phyloP scores from a whole-genome alignment of 73 alveolate species.

The Paramecium tetraurelia region DNA sequence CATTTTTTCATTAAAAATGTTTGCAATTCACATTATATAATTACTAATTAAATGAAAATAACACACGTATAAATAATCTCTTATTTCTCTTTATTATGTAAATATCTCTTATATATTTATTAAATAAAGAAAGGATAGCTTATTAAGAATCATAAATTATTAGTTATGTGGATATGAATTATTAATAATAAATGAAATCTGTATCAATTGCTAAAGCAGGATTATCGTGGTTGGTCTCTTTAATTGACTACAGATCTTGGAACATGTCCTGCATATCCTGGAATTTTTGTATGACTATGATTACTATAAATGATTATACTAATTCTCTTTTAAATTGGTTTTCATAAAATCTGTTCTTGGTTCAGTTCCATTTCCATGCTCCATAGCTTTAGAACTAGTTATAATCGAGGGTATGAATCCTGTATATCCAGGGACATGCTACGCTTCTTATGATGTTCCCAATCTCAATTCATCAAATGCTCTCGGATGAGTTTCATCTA shows the following conservation, averaged over 20 bases:
- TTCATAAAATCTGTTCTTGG: constrained; percentile 53
- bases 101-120: too few relatives aligned
- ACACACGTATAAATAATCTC: too few relatives aligned
- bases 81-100: too few relatives aligned
- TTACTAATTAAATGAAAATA: too few relatives aligned
- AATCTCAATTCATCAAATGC: constrained; percentile 28
- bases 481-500: constrained; percentile 34
- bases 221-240: constrained; percentile 4
- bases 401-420: constrained; percentile 57
- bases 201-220: neutral
- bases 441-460: constrained; percentile 59
- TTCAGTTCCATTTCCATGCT: constrained; percentile 57
- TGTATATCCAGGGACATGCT: constrained; percentile 57
- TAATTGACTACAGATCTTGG: constrained; percentile 55
- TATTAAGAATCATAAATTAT: too few relatives aligned
- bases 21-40: neutral
- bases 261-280: constrained; percentile 65
- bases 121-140: too few relatives aligned
- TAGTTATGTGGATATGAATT: neutral
- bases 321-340: constrained; percentile 53
- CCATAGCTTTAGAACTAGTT: constrained; percentile 51
- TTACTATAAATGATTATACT: neutral
- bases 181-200: neutral
- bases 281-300: constrained; percentile 59
- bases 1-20: too few relatives aligned